phyloP scores from a whole-genome alignment of 352 stramenopile genomes.

The Elongisporangium undulatum region DNA sequence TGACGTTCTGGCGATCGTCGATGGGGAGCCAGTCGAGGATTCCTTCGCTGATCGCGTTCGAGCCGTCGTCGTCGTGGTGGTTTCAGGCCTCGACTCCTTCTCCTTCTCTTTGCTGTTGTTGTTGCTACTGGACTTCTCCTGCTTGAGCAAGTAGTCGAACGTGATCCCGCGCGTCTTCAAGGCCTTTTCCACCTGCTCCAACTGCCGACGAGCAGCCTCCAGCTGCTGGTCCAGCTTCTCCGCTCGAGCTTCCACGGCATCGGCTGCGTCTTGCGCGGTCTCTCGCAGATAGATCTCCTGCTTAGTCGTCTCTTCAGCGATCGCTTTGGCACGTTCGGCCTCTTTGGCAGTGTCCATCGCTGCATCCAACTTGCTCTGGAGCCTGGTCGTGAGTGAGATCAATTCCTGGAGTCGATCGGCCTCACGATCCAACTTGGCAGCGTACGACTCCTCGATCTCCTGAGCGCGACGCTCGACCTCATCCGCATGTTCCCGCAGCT shows the following conservation, averaged over 20 bases:
- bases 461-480: conserved; percentile 17
- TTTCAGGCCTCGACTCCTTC: neutral
- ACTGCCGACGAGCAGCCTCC: conserved; percentile 16
- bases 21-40: neutral
- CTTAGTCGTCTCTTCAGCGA: conserved; percentile 28
- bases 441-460: conserved; percentile 14
- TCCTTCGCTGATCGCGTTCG: neutral
- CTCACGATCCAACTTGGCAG: conserved; percentile 17
- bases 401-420: conserved; percentile 17
- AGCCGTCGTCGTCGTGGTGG: neutral
- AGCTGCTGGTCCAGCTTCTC: conserved; percentile 33
- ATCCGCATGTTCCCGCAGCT: conserved; percentile 19
- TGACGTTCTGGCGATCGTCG: neutral
- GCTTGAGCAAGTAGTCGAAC: conserved; percentile 57
- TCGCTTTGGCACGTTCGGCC: conserved; percentile 19
- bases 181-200: conserved; percentile 36
- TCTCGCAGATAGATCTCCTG: conserved; percentile 37
- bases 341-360: conserved; percentile 20
- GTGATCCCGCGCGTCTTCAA: conserved; percentile 60
- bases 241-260: conserved; percentile 32
- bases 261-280: conserved; percentile 38
- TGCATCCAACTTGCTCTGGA: conserved; percentile 26
- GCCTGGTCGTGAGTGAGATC: conserved; percentile 17
- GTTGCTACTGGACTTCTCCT: conserved; percentile 7
- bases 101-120: neutral